These are phyloP conservation scores for Castanospermum australe DNA, from an alignment of 306 rosid species.

Conservation along the genomic window DNA sequence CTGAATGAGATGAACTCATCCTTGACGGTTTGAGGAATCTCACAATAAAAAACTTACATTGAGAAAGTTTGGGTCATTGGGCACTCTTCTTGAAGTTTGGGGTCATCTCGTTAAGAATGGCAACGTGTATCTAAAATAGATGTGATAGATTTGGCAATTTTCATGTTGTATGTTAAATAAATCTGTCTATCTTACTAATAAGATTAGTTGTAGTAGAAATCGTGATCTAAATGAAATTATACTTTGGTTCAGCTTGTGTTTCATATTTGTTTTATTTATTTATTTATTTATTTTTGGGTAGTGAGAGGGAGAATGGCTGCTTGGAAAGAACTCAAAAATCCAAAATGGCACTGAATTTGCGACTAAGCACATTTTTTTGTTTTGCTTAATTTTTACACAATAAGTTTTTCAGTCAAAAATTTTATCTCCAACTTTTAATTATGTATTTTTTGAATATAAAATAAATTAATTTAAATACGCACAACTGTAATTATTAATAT, in stretches of 20 bases:
- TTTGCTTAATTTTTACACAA: no score
- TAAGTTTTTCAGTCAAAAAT: no score
- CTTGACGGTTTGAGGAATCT: conserved; percentile 48
- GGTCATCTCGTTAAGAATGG: not conserved
- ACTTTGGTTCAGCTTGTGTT: not conserved
- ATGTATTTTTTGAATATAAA: no score
- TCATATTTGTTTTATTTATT: not conserved
- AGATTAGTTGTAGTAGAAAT: not conserved
- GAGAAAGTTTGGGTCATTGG: not conserved
- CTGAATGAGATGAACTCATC: conserved; percentile 74
- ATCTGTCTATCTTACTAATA: not conserved
- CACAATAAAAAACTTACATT: not conserved
- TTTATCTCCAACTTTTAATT: no score
- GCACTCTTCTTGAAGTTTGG: not conserved
- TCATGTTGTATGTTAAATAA: conserved; percentile 31
- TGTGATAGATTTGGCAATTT: not conserved
- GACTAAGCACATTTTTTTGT: no score
- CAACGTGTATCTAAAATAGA: not conserved
- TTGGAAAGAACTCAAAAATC: not conserved
- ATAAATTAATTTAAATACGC: no score
- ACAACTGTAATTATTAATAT: no score
- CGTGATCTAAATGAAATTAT: conserved; percentile 5
- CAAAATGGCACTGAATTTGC: not conserved
- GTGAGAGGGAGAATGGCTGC: not conserved
- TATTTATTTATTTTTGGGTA: not conserved